Evolutionary conservation across 1,284 basidiomycete genomes (phyloP).

Genomic region (Leccinum pallidistipes): DNA sequence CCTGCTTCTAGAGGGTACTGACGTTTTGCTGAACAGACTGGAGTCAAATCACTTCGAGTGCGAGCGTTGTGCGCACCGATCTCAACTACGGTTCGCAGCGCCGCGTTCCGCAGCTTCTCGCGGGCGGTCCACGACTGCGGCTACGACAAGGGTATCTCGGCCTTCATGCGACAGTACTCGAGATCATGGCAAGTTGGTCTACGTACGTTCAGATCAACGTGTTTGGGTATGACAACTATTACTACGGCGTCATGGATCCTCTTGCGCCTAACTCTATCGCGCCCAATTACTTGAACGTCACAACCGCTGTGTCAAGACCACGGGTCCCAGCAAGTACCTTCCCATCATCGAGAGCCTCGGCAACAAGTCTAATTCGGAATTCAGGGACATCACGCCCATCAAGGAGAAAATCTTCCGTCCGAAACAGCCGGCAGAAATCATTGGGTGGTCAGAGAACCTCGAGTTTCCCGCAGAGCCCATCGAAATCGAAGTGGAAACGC

Average conservation of each 20-base stretch:
- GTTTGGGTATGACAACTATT: conserved; percentile 85
- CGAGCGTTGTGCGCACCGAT: conserved; percentile 77
- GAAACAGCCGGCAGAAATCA: conserved; percentile 62
- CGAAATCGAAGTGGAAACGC: conserved; percentile 93
- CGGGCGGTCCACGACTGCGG: conserved; percentile 88
- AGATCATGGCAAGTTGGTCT: conserved; percentile 88
- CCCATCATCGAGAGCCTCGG: conserved; percentile 69
- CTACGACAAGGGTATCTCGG: conserved; percentile 76
- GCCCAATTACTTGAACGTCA: conserved; percentile 86
- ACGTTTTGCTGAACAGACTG: conserved; percentile 56
- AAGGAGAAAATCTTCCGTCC: conserved; percentile 66
- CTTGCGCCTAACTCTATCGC: conserved; percentile 85
- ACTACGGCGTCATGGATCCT: conserved; percentile 87
- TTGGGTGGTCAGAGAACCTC: conserved; percentile 92
- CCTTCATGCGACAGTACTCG: conserved; percentile 70
- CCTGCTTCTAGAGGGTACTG: neutral
- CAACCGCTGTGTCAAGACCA: conserved; percentile 80
- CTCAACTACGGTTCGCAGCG: conserved; percentile 59
- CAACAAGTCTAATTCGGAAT: conserved; percentile 64
- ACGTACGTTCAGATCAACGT: conserved; percentile 86
- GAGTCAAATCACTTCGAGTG: conserved; percentile 62
- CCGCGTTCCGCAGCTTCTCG: conserved; percentile 83
- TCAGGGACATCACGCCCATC: conserved; percentile 54
- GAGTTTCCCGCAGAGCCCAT: conserved; percentile 92
- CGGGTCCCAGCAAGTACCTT: conserved; percentile 70